Evolutionary conservation across 2,329 filamentous ascomycete genomes (phyloP).

Genomic region (Xylariaceae sp.): DNA sequence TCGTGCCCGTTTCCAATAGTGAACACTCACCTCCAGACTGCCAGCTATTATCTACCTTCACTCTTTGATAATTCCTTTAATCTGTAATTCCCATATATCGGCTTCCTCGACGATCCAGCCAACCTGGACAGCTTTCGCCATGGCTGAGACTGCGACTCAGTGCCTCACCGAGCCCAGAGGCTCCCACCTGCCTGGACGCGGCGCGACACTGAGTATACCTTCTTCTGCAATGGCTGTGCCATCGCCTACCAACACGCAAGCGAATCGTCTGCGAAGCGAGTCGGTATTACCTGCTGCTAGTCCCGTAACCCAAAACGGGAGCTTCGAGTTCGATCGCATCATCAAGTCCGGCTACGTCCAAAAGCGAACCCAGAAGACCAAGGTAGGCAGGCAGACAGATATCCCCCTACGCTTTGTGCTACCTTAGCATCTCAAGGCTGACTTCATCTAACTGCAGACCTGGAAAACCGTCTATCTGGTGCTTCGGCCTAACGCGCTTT

Average conservation of each 20-base stretch:
- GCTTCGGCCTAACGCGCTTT: constrained; percentile 82
- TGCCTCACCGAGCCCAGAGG: constrained; percentile 14
- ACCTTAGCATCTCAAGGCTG: constrained; percentile 17
- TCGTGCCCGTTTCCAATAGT: no score
- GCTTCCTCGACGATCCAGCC: no score
- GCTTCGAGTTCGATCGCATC: constrained; percentile 92
- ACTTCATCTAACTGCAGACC: constrained; percentile 45
- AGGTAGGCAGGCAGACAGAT: constrained; percentile 50
- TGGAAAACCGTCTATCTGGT: constrained; percentile 92
- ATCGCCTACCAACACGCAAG: constrained; percentile 12
- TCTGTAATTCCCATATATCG: no score
- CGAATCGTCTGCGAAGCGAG: constrained; percentile 34
- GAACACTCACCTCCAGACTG: no score
- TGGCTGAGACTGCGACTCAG: constrained; percentile 23
- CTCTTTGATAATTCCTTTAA: no score
- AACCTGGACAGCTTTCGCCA: constrained; percentile 2
- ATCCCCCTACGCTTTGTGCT: no score
- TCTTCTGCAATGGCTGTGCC: constrained; percentile 20
- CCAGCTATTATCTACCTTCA: no score
- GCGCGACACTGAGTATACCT: constrained; percentile 23
- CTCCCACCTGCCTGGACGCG: constrained; percentile 17
- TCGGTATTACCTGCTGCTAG: constrained; percentile 64
- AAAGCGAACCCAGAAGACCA: constrained; percentile 90
- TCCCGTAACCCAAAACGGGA: constrained; percentile 89
- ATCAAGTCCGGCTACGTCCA: constrained; percentile 83